Evolutionary conservation across 1,284 basidiomycete genomes (phyloP), one percentile per base, ranked within the genome.

Genomic region (Trametes hirsuta): DNA sequence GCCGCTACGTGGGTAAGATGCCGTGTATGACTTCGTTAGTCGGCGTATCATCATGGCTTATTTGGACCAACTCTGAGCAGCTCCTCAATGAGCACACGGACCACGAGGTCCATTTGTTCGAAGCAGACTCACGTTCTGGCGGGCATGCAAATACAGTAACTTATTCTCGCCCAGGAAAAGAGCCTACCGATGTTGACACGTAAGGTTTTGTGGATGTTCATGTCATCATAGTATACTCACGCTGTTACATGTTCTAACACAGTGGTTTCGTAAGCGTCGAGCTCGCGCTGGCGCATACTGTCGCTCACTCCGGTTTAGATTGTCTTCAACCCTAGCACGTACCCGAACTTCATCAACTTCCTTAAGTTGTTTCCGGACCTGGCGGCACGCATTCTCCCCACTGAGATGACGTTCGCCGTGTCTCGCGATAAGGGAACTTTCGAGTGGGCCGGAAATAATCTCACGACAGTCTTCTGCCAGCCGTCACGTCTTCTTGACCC

Each of bases 331-430:
- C 86, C 88, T 0, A 80, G 79, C 42, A 92, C 90, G 0, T 93
- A 93, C 67, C 93, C 92, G 11, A 94, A 94, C 74, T 92, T 94
- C 68, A 78, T 91, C 42, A 82, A 83, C 36, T 93, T 93, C 71
- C 79, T 93, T 47, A 72, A 78, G n/a, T 71, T 79, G 34, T 78
- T 85, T 53, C 68, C 74, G 12, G 71, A 77, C 3, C 80, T 93
- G 34, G 75, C 76, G 1, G 50, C 63, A 25, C 65, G 68, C 41
- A 81, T 86, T 37, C 68, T 85, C 22, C 79, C 81, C 4, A 91
- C 89, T 0, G 84, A 88, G 65, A 94, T 93, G 90, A 88, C 90
- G 0, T 94, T 95, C 72, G 83, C 84, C 59, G 84, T 94, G 39
- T 87, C 90, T 3, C 80, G 90, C 44, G 86, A 93, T 69, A 65